phyloP scores from a whole-genome alignment of 2,329 filamentous ascomycete genomes.

The Cladophialophora exuberans region DNA sequence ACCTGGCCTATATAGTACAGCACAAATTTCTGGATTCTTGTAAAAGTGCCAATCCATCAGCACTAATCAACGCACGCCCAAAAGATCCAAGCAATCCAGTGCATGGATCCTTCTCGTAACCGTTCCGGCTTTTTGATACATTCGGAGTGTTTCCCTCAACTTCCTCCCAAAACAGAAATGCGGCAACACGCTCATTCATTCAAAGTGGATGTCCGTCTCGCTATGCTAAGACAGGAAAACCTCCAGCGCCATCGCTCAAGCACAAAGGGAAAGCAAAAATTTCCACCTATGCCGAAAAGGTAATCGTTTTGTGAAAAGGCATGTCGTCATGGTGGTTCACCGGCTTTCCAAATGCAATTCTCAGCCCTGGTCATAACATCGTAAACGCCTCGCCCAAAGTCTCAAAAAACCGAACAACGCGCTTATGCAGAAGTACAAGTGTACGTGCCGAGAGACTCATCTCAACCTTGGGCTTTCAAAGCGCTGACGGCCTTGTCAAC shows the following conservation, averaged over 20 bases:
- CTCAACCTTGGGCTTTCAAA: conserved; percentile 28
- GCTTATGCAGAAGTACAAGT: conserved; percentile 10
- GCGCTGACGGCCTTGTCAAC: conserved; percentile 67
- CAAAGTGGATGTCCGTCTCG: neutral
- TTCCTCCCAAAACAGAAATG: too few relatives aligned
- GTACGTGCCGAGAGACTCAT: neutral
- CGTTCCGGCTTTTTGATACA: neutral
- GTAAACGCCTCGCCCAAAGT: conserved; percentile 17
- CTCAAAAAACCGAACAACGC: neutral
- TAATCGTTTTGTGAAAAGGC: neutral
- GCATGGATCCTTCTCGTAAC: too few relatives aligned
- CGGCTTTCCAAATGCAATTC: conserved; percentile 8
- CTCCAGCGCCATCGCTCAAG: conserved; percentile 22
- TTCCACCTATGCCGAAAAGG: neutral
- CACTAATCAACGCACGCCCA: too few relatives aligned
- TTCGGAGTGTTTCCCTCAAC: neutral
- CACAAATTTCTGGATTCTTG: too few relatives aligned
- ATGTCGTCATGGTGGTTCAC: neutral
- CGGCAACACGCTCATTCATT: neutral
- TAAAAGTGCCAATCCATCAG: too few relatives aligned
- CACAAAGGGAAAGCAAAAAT: conserved; percentile 3
- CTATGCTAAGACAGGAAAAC: conserved; percentile 8
- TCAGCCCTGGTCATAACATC: conserved; percentile 20
- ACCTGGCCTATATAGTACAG: too few relatives aligned
- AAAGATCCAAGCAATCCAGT: too few relatives aligned